These are phyloP conservation scores for Scutellaria barbata DNA, from an alignment of 257 asterid species.

Conservation along the genomic window DNA sequence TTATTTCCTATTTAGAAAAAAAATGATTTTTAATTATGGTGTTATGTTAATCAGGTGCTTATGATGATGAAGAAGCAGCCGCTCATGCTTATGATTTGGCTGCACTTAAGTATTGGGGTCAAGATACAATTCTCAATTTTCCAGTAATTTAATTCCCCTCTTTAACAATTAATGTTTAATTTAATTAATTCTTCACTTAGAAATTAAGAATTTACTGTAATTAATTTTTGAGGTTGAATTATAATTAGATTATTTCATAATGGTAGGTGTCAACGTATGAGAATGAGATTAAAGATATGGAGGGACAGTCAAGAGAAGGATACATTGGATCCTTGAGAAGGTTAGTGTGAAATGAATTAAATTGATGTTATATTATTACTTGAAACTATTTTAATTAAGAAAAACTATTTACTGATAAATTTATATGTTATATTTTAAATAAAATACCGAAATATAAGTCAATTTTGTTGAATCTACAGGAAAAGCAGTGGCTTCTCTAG, in stretches of 20 bases:
- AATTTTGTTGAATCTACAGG: conserved; percentile 43
- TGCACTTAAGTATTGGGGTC: conserved; percentile 91
- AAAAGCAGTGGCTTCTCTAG: conserved; percentile 89
- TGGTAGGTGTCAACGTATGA: conserved; percentile 63
- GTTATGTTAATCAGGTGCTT: conserved; percentile 57
- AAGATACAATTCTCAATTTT: conserved; percentile 76
- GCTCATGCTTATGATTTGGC: conserved; percentile 91
- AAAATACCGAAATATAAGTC: not conserved
- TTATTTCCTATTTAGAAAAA: not conserved
- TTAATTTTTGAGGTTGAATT: not conserved
- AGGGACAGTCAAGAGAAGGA: conserved; percentile 76
- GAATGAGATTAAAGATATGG: conserved; percentile 68
- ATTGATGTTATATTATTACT: not conserved
- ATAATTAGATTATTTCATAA: not conserved
- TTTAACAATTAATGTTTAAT: not conserved
- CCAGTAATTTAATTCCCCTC: conserved; percentile 52
- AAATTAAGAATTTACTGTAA: not conserved
- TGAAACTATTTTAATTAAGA: too few relatives aligned
- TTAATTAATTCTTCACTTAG: not conserved
- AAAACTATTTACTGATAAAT: too few relatives aligned
- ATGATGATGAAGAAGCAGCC: conserved; percentile 84
- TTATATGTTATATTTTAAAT: too few relatives aligned
- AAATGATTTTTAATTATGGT: not conserved
- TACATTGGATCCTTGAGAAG: conserved; percentile 86
- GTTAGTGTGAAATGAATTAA: conserved; percentile 23